Evolutionary conservation across 2,329 filamentous ascomycete species (phyloP).

Genomic region (Colletotrichum eremochloae): DNA sequence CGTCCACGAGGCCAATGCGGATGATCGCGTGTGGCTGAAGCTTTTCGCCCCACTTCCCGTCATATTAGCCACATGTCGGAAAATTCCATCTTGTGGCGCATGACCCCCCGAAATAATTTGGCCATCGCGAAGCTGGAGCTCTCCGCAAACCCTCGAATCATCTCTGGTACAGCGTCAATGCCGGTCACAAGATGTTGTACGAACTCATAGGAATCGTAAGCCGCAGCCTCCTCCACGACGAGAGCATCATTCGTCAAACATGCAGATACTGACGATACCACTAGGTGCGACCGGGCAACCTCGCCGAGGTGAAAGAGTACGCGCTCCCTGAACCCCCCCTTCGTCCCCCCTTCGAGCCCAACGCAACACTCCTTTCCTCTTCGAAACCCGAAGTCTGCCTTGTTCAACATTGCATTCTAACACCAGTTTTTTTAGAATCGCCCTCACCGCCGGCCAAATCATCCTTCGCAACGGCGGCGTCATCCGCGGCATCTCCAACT

Average conservation of each 20-base stretch:
- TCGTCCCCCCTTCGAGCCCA: conserved; percentile 18
- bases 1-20: conserved; percentile 22
- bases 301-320: conserved; percentile 96
- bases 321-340: conserved; percentile 49
- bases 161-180: conserved; percentile 45
- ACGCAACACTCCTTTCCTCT: conserved; percentile 32
- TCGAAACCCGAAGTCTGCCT: neutral
- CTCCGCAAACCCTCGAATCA: conserved; percentile 19
- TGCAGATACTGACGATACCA: conserved; percentile 26
- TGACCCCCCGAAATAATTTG: conserved; percentile 32
- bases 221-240: conserved; percentile 42
- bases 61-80: conserved; percentile 24
- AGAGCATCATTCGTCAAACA: no score
- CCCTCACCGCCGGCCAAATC: conserved; percentile 84
- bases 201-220: conserved; percentile 95
- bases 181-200: conserved; percentile 82
- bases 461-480: conserved; percentile 89
- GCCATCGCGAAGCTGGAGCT: conserved; percentile 27
- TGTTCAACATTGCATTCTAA: neutral
- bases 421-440: conserved; percentile 74
- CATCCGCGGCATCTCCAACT: conserved; percentile 92
- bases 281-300: conserved; percentile 91
- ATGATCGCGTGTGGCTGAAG: conserved; percentile 35
- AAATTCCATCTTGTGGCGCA: conserved; percentile 35
- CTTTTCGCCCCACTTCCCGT: neutral